Evolutionary conservation across 164 flowering plant species (phyloP).

Genomic region (Akebia trifoliata): DNA sequence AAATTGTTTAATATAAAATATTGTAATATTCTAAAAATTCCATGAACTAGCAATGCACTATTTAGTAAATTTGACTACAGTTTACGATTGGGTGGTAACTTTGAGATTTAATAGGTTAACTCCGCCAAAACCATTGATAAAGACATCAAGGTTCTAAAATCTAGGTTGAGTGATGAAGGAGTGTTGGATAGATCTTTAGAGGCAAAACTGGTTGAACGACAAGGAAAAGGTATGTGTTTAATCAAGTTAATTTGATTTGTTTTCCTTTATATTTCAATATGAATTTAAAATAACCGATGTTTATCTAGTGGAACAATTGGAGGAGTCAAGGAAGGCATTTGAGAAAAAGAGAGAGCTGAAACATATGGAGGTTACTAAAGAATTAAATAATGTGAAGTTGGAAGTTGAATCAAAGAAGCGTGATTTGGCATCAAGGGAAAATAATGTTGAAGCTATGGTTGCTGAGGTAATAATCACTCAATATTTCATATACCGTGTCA

Average conservation of each 20-base stretch:
- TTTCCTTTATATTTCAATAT: not conserved
- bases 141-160: constrained; percentile 61
- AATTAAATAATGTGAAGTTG: constrained; percentile 44
- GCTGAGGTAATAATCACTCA: constrained; percentile 44
- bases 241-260: not conserved
- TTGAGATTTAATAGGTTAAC: constrained; percentile 39
- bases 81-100: not conserved
- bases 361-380: constrained; percentile 45
- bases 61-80: too few relatives aligned
- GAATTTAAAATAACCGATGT: not conserved
- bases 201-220: constrained; percentile 62
- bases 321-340: constrained; percentile 45
- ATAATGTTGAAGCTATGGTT: constrained; percentile 50
- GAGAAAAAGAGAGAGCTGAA: constrained; percentile 57
- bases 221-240: constrained; percentile 54
- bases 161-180: constrained; percentile 55
- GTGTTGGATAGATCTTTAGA: constrained; percentile 60
- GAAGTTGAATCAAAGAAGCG: constrained; percentile 54
- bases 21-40: too few relatives aligned
- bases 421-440: constrained; percentile 46
- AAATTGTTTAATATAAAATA: too few relatives aligned
- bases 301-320: constrained; percentile 52
- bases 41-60: too few relatives aligned
- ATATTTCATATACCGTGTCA: not conserved
- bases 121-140: constrained; percentile 70